A percentile compares a stretch with the other conserved stretches of the same genome.
Conservation (phyloP, 1,284 basidiomycete genomes). For the Cryptococcus sp. region DNA sequence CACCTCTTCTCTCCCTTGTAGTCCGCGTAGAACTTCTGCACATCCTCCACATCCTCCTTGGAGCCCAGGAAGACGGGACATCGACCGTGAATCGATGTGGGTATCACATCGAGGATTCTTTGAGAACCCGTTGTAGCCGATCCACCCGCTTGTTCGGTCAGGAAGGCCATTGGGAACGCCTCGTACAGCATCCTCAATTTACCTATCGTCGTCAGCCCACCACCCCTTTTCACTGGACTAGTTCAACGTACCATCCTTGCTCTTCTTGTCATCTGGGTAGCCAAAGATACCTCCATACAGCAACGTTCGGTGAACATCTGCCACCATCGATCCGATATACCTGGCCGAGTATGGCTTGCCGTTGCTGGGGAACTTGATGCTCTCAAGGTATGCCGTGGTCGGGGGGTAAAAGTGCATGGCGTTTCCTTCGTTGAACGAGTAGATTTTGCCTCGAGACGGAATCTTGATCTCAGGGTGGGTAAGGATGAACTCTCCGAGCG, state of each 20-base stretch:
- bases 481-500: conserved; percentile 96
- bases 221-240: background rate
- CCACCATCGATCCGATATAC: conserved; percentile 98
- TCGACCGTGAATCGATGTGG: conserved; percentile 84
- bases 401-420: conserved; percentile 87
- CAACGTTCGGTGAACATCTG: conserved; percentile 72
- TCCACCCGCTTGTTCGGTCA: conserved; percentile 96
- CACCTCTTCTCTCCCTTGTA: conserved; percentile 40
- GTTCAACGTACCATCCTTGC: conserved; percentile 57
- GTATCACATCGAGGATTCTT: conserved; percentile 88
- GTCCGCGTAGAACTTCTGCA: conserved; percentile 70
- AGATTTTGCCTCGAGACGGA: conserved; percentile 93
- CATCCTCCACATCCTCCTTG: conserved; percentile 87
- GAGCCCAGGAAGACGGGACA: conserved; percentile 92
- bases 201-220: conserved; percentile 48
- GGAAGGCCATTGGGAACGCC: conserved; percentile 98
- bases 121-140: conserved; percentile 88
- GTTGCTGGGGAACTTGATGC: conserved; percentile 79
- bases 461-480: conserved; percentile 97
- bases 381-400: conserved; percentile 80
- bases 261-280: conserved; percentile 98
- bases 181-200: conserved; percentile 95
- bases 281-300: conserved; percentile 99
- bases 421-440: conserved; percentile 99
- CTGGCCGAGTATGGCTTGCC: conserved; percentile 81